phyloP scores from a whole-genome alignment of 768 basidiomycete species.

The Amanita exitialis region DNA sequence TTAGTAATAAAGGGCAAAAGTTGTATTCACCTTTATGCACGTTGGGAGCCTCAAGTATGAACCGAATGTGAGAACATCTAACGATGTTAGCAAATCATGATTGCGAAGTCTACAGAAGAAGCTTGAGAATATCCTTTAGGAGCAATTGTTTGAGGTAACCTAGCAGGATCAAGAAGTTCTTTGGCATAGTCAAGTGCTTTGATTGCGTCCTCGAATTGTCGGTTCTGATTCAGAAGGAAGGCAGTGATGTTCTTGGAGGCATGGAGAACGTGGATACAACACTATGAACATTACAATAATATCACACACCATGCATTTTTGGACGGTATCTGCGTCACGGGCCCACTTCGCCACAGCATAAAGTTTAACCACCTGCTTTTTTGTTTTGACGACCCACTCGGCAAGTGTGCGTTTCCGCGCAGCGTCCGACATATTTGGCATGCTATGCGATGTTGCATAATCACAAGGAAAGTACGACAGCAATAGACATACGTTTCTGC shows the following conservation, averaged over 20 bases:
- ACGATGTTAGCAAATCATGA: conserved; percentile 85
- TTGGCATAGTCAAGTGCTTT: conserved; percentile 52
- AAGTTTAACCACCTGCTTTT: conserved; percentile 84
- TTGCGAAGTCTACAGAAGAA: conserved; percentile 61
- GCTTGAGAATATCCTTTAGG: conserved; percentile 3
- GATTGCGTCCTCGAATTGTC: conserved; percentile 69
- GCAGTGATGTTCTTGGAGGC: conserved; percentile 67
- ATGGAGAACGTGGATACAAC: conserved; percentile 3
- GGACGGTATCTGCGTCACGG: conserved; percentile 71
- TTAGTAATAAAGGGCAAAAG: background rate
- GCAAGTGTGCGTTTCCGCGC: conserved; percentile 75
- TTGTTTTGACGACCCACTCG: conserved; percentile 85
- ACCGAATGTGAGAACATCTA: conserved; percentile 82
- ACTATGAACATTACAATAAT: background rate
- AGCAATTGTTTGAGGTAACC: conserved; percentile 33
- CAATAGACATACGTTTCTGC: conserved; percentile 68
- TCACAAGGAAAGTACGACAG: background rate
- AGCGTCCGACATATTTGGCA: conserved; percentile 76
- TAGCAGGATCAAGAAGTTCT: conserved; percentile 64
- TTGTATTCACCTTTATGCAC: conserved; percentile 53
- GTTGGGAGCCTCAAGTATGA: conserved; percentile 79
- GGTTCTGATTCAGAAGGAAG: conserved; percentile 79
- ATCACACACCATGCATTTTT: conserved; percentile 69
- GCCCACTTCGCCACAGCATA: conserved; percentile 86
- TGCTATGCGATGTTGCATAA: conserved; percentile 22